Evolutionary conservation across 1,284 basidiomycete species (phyloP).

Genomic region (Paramarasmius palmivorus): DNA sequence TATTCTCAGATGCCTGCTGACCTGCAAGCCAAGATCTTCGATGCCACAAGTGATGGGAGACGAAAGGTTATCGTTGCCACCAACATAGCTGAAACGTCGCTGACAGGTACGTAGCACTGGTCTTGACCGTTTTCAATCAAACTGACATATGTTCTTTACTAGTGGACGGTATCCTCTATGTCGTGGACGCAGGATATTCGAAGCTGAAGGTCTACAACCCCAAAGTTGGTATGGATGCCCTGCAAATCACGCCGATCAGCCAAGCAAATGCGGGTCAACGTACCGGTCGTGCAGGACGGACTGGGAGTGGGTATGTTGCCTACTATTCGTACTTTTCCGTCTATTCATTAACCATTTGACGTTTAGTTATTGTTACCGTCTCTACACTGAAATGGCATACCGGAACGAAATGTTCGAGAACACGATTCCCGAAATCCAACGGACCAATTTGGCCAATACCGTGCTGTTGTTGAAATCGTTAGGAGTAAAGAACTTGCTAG

Average conservation of each 20-base stretch:
- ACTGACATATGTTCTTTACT: slow-evolving; percentile 20
- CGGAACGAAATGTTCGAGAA: slow-evolving; percentile 89
- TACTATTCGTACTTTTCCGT: background rate
- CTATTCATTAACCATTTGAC: slow-evolving; percentile 11
- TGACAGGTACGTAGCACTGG: slow-evolving; percentile 75
- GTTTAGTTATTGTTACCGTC: slow-evolving; percentile 85
- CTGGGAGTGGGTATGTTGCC: slow-evolving; percentile 80
- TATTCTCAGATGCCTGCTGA: slow-evolving; percentile 99
- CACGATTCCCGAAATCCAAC: slow-evolving; percentile 98
- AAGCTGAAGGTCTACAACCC: slow-evolving; percentile 99
- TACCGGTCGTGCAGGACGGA: slow-evolving; percentile 94
- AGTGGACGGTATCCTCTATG: slow-evolving; percentile 98
- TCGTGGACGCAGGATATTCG: slow-evolving; percentile 95
- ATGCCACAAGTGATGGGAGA: slow-evolving; percentile 90
- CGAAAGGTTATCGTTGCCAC: slow-evolving; percentile 98
- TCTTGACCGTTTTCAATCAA: background rate
- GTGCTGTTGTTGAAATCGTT: slow-evolving; percentile 93
- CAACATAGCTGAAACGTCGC: slow-evolving; percentile 98
- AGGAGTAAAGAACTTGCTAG: slow-evolving; percentile 95
- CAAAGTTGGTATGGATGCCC: slow-evolving; percentile 97
- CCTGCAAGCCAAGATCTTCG: slow-evolving; percentile 97
- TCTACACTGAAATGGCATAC: slow-evolving; percentile 87
- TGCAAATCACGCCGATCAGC: slow-evolving; percentile 98
- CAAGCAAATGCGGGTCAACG: slow-evolving; percentile 97
- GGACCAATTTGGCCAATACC: slow-evolving; percentile 97